phyloP scores from a whole-genome alignment of 495 filamentous ascomycete genomes.

The Tuber brumale region DNA sequence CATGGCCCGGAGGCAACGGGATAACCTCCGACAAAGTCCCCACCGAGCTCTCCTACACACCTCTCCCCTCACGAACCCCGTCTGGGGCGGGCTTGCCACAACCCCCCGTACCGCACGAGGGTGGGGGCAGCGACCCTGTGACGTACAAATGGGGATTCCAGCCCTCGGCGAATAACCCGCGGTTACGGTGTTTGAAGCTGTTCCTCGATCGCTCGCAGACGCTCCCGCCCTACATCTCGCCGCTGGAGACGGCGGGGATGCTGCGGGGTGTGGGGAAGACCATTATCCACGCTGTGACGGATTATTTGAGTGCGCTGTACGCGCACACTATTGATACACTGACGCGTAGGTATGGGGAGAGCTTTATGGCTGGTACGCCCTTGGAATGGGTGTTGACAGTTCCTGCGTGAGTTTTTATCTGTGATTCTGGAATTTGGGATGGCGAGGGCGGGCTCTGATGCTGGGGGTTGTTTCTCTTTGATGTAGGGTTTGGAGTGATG shows the following conservation, averaged over 20 bases:
- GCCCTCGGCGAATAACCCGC: constrained; percentile 40
- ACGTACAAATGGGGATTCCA: constrained; percentile 26
- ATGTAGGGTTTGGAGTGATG: constrained; percentile 64
- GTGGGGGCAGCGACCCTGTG: not conserved
- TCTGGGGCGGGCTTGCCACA: constrained; percentile 27
- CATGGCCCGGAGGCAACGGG: constrained; percentile 69
- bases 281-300: constrained; percentile 55
- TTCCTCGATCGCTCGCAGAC: constrained; percentile 70
- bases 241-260: constrained; percentile 62
- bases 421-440: constrained; percentile 6
- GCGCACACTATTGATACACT: constrained; percentile 67
- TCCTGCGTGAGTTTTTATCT: constrained; percentile 49
- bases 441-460: constrained; percentile 38
- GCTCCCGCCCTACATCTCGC: constrained; percentile 65
- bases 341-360: constrained; percentile 56
- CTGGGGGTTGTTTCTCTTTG: constrained; percentile 40
- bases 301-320: constrained; percentile 63
- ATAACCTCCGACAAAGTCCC: constrained; percentile 63
- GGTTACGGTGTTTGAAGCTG: constrained; percentile 67
- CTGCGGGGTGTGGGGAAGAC: constrained; percentile 58
- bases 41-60: constrained; percentile 55
- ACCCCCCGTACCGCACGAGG: constrained; percentile 29
- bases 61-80: constrained; percentile 29
- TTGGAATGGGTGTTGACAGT: constrained; percentile 65
- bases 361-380: constrained; percentile 56